These are phyloP conservation scores for Melaleuca quinquenervia DNA, from an alignment of 345 rosid genomes.

Conservation along the genomic window DNA sequence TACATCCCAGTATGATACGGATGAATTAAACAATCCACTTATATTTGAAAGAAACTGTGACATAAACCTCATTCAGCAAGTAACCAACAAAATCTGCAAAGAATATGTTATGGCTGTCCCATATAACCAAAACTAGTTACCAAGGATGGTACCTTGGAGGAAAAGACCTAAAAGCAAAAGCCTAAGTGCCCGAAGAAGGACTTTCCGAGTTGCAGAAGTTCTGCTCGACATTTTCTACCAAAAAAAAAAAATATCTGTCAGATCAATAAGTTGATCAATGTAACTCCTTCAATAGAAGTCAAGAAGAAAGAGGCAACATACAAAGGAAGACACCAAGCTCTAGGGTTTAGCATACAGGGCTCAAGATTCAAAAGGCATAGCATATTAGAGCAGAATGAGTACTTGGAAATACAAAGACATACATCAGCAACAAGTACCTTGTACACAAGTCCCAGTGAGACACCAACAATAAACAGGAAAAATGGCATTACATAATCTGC, in stretches of 20 bases:
- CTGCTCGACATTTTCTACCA: slow-evolving; percentile 43
- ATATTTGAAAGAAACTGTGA: not conserved
- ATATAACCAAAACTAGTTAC: not conserved
- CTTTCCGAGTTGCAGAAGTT: slow-evolving; percentile 56
- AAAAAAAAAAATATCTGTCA: not conserved
- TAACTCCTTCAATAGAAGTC: not conserved
- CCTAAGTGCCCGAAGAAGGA: slow-evolving; percentile 42
- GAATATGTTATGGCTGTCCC: not conserved
- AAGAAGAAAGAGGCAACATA: not conserved
- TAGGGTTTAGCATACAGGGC: not conserved
- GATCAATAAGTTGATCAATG: not conserved
- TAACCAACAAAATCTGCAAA: not conserved
- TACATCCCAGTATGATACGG: not conserved
- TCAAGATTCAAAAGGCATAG: not conserved
- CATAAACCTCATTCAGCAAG: not conserved
- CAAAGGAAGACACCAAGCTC: not conserved
- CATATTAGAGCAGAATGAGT: not conserved
- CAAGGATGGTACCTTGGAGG: slow-evolving; percentile 52
- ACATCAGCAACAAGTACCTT: slow-evolving; percentile 35
- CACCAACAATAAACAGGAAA: slow-evolving; percentile 85
- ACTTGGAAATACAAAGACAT: not conserved
- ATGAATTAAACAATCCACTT: not conserved
- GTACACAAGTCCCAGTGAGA: slow-evolving; percentile 62
- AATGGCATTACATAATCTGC: slow-evolving; percentile 96
- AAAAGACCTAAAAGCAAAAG: slow-evolving; percentile 55